Conservation (phyloP, 2,329 filamentous ascomycete genomes). For the Bipolaris bicolor region DNA sequence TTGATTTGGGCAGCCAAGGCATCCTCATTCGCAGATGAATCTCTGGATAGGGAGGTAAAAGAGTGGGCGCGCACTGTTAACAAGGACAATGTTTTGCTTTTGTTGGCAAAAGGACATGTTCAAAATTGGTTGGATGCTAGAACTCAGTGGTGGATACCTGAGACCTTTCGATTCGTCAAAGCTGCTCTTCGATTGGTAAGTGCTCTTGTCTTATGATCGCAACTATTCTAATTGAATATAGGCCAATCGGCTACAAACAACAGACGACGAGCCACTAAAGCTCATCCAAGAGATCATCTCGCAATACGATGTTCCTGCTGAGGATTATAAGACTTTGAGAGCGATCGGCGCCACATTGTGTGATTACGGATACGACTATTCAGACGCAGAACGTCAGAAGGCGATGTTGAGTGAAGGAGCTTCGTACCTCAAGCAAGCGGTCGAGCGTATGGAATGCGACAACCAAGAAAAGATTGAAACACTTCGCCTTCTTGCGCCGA, state of each 20-base stretch:
- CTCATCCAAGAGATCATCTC: not conserved
- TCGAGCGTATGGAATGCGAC: not conserved
- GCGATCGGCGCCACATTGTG: not conserved
- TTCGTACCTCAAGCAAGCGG: not conserved
- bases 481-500: not conserved
- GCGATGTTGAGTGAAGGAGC: not conserved
- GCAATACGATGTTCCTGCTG: not conserved
- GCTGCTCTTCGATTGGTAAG: not conserved
- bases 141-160: not conserved
- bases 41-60: not conserved
- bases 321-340: not conserved
- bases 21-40: not conserved
- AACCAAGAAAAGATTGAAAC: not conserved
- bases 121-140: conserved; percentile 3
- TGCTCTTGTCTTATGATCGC: too few relatives aligned
- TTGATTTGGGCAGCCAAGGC: not conserved
- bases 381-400: not conserved
- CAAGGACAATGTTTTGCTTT: not conserved
- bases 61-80: not conserved
- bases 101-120: not conserved
- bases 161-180: not conserved
- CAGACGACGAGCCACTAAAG: not conserved
- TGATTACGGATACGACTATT: not conserved
- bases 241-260: not conserved
- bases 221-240: not conserved